phyloP scores from a whole-genome alignment of 495 filamentous ascomycete genomes.

The Barbatosphaeria neglecta region DNA sequence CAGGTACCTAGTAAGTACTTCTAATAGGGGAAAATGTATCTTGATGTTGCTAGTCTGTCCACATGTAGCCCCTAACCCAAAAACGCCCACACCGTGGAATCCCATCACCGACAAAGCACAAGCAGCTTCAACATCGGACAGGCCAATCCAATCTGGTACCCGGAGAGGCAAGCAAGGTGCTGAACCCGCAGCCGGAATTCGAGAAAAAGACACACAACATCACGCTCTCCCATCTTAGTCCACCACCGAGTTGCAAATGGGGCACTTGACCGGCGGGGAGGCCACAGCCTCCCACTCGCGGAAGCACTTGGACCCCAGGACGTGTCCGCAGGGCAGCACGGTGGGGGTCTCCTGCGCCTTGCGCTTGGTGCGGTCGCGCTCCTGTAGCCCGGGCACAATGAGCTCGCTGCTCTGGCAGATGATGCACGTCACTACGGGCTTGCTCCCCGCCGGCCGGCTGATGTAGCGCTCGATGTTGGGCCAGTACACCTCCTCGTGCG shows the following conservation, averaged over 20 bases:
- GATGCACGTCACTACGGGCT: neutral
- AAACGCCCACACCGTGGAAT: too few relatives aligned
- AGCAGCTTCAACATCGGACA: too few relatives aligned
- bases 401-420: neutral
- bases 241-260: neutral
- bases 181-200: too few relatives aligned
- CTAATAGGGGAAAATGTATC: too few relatives aligned
- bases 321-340: neutral
- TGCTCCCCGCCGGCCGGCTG: neutral
- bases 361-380: neutral
- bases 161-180: too few relatives aligned
- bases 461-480: neutral
- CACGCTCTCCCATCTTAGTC: neutral
- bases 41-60: too few relatives aligned
- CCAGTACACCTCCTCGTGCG: neutral
- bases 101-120: too few relatives aligned
- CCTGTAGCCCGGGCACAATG: neutral
- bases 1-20: too few relatives aligned
- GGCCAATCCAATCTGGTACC: too few relatives aligned
- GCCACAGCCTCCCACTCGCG: neutral
- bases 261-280: neutral
- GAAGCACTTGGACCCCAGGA: neutral
- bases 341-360: neutral
- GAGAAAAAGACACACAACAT: neutral
- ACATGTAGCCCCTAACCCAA: too few relatives aligned